These are phyloP conservation scores for Thelephora aurantiotincta DNA, from an alignment of 768 basidiomycete species.

Conservation along the genomic window DNA sequence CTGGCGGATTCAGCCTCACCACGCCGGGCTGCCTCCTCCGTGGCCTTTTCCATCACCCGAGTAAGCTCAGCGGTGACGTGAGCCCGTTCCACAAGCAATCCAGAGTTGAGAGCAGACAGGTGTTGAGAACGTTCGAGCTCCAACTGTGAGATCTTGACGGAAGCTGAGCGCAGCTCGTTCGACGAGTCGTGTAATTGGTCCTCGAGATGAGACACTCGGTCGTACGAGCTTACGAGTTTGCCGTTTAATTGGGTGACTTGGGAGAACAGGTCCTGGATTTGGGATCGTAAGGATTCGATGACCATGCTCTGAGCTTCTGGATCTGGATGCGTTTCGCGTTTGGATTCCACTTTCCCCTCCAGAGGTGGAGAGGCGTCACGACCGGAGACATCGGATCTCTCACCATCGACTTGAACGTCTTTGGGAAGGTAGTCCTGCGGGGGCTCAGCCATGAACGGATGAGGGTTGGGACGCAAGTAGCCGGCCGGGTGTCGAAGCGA, in stretches of 20 bases:
- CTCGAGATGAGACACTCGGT: constrained; percentile 85
- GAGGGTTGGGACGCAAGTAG: not conserved
- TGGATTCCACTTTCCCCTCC: not conserved
- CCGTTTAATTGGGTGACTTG: constrained; percentile 85
- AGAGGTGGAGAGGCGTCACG: too few species aligned
- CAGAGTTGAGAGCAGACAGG: constrained; percentile 80
- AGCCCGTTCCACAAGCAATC: constrained; percentile 79
- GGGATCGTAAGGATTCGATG: constrained; percentile 63
- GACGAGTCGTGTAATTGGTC: constrained; percentile 68
- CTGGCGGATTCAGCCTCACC: constrained; percentile 83
- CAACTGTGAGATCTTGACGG: constrained; percentile 60
- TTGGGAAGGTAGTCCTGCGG: not conserved
- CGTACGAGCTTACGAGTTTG: constrained; percentile 88
- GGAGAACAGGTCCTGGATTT: constrained; percentile 76
- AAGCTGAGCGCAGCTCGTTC: constrained; percentile 40
- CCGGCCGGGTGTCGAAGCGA: not conserved
- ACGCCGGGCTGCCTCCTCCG: constrained; percentile 83
- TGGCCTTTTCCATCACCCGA: constrained; percentile 87
- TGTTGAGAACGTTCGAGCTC: constrained; percentile 81
- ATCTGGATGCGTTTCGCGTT: constrained; percentile 6
- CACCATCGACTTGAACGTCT: not conserved
- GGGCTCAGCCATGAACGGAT: not conserved
- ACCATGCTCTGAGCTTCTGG: constrained; percentile 72
- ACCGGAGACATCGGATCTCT: not conserved
- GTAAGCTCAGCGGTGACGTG: constrained; percentile 88